phyloP scores from a whole-genome alignment of 768 basidiomycete species.

The Leccinum broughii region DNA sequence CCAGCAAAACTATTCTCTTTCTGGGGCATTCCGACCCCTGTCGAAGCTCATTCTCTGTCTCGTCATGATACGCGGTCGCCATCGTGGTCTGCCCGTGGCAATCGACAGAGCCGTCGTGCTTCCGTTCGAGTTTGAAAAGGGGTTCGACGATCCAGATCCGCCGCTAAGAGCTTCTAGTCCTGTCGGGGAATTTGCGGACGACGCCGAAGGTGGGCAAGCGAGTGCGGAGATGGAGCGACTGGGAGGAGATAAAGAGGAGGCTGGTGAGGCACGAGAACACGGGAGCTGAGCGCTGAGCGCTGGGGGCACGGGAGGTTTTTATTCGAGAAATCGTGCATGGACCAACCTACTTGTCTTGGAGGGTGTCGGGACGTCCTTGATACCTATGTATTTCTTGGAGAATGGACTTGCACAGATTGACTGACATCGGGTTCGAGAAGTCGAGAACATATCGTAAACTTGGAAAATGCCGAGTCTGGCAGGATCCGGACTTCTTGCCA shows the following conservation, averaged over 20 bases:
- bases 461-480: not conserved
- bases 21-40: slow-evolving; percentile 72
- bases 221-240: not conserved
- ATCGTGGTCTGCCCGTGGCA: slow-evolving; percentile 84
- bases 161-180: not conserved
- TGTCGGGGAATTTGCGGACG: not conserved
- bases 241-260: not conserved
- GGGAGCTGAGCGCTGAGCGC: not conserved
- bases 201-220: not conserved
- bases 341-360: too few relatives aligned
- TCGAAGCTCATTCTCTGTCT: slow-evolving; percentile 85
- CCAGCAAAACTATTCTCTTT: slow-evolving; percentile 80
- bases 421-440: too few relatives aligned
- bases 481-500: not conserved
- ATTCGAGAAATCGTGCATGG: not conserved
- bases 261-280: not conserved
- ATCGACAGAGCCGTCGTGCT: slow-evolving; percentile 87
- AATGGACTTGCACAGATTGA: not conserved
- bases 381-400: not conserved
- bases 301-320: not conserved
- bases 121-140: slow-evolving; percentile 58
- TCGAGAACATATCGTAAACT: too few relatives aligned
- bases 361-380: not conserved
- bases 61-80: slow-evolving; percentile 94
- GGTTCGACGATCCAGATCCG: slow-evolving; percentile 15